Evolutionary conservation across 768 basidiomycete genomes (phyloP).

Genomic region (Floccularia luteovirens): DNA sequence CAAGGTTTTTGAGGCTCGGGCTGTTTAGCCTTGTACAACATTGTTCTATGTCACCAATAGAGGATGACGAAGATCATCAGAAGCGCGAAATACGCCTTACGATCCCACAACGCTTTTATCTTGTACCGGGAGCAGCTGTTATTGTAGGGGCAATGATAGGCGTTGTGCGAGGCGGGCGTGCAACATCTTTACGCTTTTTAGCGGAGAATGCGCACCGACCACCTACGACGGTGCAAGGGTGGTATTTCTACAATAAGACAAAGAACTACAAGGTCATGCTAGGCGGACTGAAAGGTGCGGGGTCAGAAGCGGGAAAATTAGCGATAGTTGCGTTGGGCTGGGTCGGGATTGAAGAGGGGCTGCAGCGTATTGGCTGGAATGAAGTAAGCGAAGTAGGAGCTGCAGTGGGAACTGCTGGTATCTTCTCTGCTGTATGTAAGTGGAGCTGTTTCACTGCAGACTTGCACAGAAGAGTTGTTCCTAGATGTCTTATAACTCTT

Average conservation of each 20-base stretch:
- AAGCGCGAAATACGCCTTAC: slow-evolving; percentile 23
- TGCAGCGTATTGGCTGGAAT: slow-evolving; percentile 27
- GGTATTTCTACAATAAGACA: slow-evolving; percentile 96
- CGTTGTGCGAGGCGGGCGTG: slow-evolving; percentile 63
- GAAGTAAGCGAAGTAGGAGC: slow-evolving; percentile 48
- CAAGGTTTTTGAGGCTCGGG: no score
- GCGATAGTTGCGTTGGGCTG: slow-evolving; percentile 29
- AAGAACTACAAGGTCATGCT: slow-evolving; percentile 86
- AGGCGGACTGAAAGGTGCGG: slow-evolving; percentile 64
- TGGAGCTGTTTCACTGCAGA: slow-evolving; percentile 5
- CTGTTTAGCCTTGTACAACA: no score
- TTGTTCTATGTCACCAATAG: slow-evolving; percentile 6
- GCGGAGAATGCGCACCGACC: slow-evolving; percentile 91
- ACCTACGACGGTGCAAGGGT: slow-evolving; percentile 80
- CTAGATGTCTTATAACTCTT: background rate
- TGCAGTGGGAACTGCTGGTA: slow-evolving; percentile 51
- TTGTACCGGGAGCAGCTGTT: slow-evolving; percentile 54
- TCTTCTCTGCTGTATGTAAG: slow-evolving; percentile 51
- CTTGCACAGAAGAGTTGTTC: background rate
- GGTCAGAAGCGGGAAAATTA: slow-evolving; percentile 44
- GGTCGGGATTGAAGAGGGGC: slow-evolving; percentile 35
- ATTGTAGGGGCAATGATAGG: slow-evolving; percentile 62
- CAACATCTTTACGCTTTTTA: slow-evolving; percentile 70
- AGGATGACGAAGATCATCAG: slow-evolving; percentile 9
- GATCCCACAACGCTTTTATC: slow-evolving; percentile 51